Conservation (phyloP, 805 yeast species). For the Candida tammaniensis region DNA sequence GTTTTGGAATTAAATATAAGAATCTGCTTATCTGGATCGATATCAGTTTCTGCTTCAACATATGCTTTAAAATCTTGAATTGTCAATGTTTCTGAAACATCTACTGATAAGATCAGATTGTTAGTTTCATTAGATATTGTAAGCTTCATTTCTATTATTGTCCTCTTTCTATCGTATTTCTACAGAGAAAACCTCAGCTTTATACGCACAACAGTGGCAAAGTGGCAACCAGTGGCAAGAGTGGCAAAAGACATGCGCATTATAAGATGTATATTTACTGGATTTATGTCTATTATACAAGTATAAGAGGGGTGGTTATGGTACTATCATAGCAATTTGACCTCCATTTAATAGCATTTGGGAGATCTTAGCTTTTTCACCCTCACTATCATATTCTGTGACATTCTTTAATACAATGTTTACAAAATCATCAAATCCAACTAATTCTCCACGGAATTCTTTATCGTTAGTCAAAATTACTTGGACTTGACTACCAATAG, state of each 20-base stretch:
- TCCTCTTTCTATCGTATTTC: too few species aligned
- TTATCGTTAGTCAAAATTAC: constrained; percentile 60
- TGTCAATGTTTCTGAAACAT: constrained; percentile 62
- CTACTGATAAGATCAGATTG: constrained; percentile 43
- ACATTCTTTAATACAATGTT: constrained; percentile 86
- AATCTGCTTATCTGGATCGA: constrained; percentile 46
- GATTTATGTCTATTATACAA: too few species aligned
- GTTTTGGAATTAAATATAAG: constrained; percentile 46
- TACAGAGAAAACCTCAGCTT: too few species aligned
- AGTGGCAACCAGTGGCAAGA: too few species aligned
- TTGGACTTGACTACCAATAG: constrained; percentile 77
- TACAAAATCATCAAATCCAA: constrained; percentile 95
- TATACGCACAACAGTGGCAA: too few species aligned
- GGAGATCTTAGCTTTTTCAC: constrained; percentile 43
- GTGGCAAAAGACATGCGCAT: too few species aligned
- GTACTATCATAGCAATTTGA: constrained; percentile 61
- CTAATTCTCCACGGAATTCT: constrained; percentile 84
- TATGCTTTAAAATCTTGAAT: constrained; percentile 71
- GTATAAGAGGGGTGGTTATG: too few species aligned
- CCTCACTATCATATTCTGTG: constrained; percentile 51
- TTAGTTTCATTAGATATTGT: constrained; percentile 23
- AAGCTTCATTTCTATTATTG: constrained; percentile 22
- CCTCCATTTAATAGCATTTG: constrained; percentile 71
- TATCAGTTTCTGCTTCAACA: constrained; percentile 64
- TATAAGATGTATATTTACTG: too few species aligned